A percentile compares a stretch with the other conserved stretches of the same genome.
Evolutionary conservation across 2,329 filamentous ascomycete species (phyloP).

Genomic region (Sporothrix schenckii): DNA sequence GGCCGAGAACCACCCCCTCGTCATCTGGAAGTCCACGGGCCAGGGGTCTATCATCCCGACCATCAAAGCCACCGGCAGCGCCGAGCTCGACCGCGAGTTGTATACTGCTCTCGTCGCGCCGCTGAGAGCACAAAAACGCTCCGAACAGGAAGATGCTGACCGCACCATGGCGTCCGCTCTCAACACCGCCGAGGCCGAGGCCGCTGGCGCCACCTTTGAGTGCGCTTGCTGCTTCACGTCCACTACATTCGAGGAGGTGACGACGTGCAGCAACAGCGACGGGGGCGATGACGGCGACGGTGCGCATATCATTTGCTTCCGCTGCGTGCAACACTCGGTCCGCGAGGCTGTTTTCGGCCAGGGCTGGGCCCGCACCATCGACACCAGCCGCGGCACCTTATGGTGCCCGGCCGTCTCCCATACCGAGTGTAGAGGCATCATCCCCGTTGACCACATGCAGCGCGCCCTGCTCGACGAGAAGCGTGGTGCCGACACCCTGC

Average conservation of each 20-base stretch:
- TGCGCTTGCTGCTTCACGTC: conserved; percentile 79
- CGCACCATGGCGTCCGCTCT: conserved; percentile 56
- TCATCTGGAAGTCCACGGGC: conserved; percentile 62
- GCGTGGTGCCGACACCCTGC: conserved; percentile 70
- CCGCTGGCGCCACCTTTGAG: conserved; percentile 61
- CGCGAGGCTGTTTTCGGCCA: conserved; percentile 92
- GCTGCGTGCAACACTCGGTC: conserved; percentile 78
- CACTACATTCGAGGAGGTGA: conserved; percentile 71
- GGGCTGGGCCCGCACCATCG: conserved; percentile 81
- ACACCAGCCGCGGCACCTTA: conserved; percentile 71
- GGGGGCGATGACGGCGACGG: not conserved
- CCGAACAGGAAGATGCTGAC: conserved; percentile 55
- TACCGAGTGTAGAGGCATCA: conserved; percentile 72
- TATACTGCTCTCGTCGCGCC: conserved; percentile 61
- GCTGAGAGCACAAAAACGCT: conserved; percentile 50
- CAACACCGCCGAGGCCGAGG: conserved; percentile 63
- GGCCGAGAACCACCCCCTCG: conserved; percentile 62
- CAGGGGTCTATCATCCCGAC: conserved; percentile 61
- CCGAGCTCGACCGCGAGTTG: conserved; percentile 65
- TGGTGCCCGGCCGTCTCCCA: conserved; percentile 75
- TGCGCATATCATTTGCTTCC: conserved; percentile 76
- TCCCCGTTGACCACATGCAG: conserved; percentile 69
- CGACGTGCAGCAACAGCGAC: conserved; percentile 62
- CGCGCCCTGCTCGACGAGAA: conserved; percentile 71
- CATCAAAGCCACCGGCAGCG: conserved; percentile 66